phyloP scores from a whole-genome alignment of 768 basidiomycete species.

The Psilocybe subaeruginosa region DNA sequence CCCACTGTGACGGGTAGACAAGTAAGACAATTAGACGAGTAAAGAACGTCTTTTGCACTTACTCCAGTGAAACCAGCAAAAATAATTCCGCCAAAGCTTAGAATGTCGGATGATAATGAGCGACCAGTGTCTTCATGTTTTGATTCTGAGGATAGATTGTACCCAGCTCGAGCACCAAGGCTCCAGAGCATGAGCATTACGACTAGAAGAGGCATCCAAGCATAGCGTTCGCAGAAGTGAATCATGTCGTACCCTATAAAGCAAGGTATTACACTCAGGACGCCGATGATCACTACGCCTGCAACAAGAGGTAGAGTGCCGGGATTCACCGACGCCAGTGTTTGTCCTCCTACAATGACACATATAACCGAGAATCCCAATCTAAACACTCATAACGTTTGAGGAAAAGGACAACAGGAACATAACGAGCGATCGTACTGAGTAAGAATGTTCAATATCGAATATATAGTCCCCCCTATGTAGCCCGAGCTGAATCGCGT shows the following conservation, averaged over 20 bases:
- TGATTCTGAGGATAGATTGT: constrained; percentile 12
- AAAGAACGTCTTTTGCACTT: not conserved
- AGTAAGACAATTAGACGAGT: not conserved
- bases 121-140: constrained; percentile 15
- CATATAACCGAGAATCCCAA: constrained; percentile 19
- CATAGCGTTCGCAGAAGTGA: constrained; percentile 17
- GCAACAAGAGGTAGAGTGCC: constrained; percentile 16
- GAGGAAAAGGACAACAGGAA: too few relatives aligned
- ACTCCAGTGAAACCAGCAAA: constrained; percentile 19
- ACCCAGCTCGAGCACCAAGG: constrained; percentile 17
- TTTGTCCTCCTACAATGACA: constrained; percentile 20
- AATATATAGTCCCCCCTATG: constrained; percentile 19
- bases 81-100: constrained; percentile 19
- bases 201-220: constrained; percentile 16
- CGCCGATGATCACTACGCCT: constrained; percentile 17
- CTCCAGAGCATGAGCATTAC: constrained; percentile 20
- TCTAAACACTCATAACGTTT: not conserved
- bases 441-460: constrained; percentile 21
- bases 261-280: constrained; percentile 20
- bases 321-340: constrained; percentile 18
- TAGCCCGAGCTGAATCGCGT: constrained; percentile 21
- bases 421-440: constrained; percentile 4
- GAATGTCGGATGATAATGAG: constrained; percentile 14
- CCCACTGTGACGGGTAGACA: constrained; percentile 7
- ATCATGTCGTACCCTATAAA: constrained; percentile 22